Conservation (phyloP, 2,329 filamentous ascomycete genomes). For the Fusarium sp. region DNA sequence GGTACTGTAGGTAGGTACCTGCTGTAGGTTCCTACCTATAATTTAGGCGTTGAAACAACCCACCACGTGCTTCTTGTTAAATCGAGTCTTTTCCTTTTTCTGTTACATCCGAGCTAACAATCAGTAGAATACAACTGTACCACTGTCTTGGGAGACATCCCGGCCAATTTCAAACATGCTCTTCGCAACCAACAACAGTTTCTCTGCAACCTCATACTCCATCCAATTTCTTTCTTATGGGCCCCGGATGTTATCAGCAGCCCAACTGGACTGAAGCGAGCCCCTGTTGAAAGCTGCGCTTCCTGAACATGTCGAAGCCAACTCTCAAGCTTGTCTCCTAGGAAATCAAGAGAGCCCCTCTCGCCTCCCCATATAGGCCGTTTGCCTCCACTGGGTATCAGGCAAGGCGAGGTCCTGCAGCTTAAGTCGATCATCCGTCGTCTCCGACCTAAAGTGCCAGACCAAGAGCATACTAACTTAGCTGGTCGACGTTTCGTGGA, state of each 20-base stretch:
- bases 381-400: constrained; percentile 30
- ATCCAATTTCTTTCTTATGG: constrained; percentile 13
- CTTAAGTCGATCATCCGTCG: constrained; percentile 40
- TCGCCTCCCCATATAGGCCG: constrained; percentile 7
- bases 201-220: constrained; percentile 9
- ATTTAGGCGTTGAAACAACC: constrained; percentile 24
- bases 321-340: constrained; percentile 27
- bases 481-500: background rate
- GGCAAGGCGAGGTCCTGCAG: constrained; percentile 28
- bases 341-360: background rate
- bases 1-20: background rate
- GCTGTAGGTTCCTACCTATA: background rate
- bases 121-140: constrained; percentile 11
- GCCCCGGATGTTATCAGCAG: constrained; percentile 5
- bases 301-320: constrained; percentile 29
- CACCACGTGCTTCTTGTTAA: constrained; percentile 34
- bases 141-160: constrained; percentile 23
- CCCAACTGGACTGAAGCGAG: constrained; percentile 13
- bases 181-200: constrained; percentile 12
- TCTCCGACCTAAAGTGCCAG: constrained; percentile 26
- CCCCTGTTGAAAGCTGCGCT: constrained; percentile 22
- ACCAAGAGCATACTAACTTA: background rate
- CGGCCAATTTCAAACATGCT: constrained; percentile 15
- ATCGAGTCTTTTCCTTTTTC: constrained; percentile 6
- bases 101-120: constrained; percentile 13